phyloP scores from a whole-genome alignment of 2,329 filamentous ascomycete genomes.

The Chalaropsis ovoidea region DNA sequence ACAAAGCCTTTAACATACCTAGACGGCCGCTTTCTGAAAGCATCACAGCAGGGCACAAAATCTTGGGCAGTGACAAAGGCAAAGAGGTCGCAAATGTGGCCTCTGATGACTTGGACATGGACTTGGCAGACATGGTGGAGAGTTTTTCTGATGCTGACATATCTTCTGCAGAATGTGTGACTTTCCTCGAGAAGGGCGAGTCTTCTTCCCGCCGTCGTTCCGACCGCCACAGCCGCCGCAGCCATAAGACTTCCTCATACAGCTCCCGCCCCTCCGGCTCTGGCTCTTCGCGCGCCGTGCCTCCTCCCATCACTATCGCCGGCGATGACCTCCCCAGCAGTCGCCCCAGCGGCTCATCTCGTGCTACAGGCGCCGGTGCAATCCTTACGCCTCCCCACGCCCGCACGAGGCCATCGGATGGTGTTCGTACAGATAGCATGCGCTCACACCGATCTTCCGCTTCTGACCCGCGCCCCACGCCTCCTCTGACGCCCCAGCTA shows the following conservation, averaged over 20 bases:
- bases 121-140: conserved; percentile 17
- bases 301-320: background rate
- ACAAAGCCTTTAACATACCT: background rate
- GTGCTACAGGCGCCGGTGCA: background rate
- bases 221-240: conserved; percentile 14
- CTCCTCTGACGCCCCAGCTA: conserved; percentile 1
- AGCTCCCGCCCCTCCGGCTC: background rate
- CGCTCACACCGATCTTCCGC: conserved; percentile 19
- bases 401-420: background rate
- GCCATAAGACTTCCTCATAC: conserved; percentile 16
- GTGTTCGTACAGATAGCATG: conserved; percentile 19
- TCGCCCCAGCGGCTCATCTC: conserved; percentile 12
- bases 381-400: background rate
- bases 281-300: background rate
- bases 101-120: conserved; percentile 17
- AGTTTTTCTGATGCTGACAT: conserved; percentile 23
- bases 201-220: conserved; percentile 12
- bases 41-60: conserved; percentile 10
- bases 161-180: conserved; percentile 23
- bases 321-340: conserved; percentile 22
- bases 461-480: conserved; percentile 4
- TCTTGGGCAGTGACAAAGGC: background rate
- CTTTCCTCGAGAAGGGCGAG: conserved; percentile 11
- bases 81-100: background rate
- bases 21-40: background rate